Base-by-base conservation (phyloP, 257 asterid genomes). In the Coffea canephora region DNA sequence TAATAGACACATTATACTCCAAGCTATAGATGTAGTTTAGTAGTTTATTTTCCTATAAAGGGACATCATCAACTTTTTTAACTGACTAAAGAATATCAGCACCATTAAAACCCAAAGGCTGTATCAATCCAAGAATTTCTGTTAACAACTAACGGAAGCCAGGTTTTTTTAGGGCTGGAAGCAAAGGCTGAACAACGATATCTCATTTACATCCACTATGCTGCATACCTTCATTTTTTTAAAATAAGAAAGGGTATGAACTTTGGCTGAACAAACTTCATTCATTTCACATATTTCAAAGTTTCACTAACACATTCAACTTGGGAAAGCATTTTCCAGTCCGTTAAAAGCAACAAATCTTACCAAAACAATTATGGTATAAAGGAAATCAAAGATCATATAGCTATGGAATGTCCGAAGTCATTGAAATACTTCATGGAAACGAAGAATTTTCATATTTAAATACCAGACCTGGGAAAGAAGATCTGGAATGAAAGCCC, bases 401-500 rank as follows among this genome's bases (percentile, higher is more conserved):
- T 13, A 71, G 9, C 13, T 45, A 75, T 25, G 18, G 18, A 75
- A 61, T 50, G n/a, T 69, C 49, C 48, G 16, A 23, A 61, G 9
- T 12, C 49, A 66, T 36, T 69, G 41, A 50, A 71, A 27, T 21
- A 16, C 45, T 73, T 46, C 73, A 36, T 46, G 31, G 31, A 75
- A 73, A 57, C 21, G 46, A 21, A 25, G 48, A 77, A 73, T 70
- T 45, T 11, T 72, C 69, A 64, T 10, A 14, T 62, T n/a, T 62
- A 57, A 11, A 2, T 61, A 72, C 55, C 83, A 54, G 75, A 96
- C 99, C 99, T 96, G 97, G 78, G 98, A 91, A 82, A 94, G 91
- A 87, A 96, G 95, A 81, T 88, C 91, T 25, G 98, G 97, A 74
- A 89, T 80, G 82, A 96, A 92, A 78, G 88, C 87, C 88, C 41